These are phyloP conservation scores for Penicillium paxilli DNA, from an alignment of 495 filamentous ascomycete species.

Conservation along the genomic window DNA sequence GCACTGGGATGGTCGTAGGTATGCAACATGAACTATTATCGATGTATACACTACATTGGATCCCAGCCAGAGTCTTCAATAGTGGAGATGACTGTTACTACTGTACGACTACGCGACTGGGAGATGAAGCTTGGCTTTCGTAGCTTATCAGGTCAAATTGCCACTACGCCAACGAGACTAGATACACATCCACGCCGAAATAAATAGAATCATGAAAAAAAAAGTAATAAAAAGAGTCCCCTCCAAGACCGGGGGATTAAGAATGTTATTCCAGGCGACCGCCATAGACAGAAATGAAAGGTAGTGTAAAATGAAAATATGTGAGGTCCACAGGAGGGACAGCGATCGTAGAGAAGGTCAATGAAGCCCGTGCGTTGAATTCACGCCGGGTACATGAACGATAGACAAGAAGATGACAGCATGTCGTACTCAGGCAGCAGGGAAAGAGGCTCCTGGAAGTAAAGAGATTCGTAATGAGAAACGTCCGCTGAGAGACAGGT, in stretches of 20 bases:
- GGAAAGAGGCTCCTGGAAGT: constrained; percentile 25
- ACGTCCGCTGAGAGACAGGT: constrained; percentile 20
- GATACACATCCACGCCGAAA: constrained; percentile 13
- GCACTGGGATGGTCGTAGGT: too few relatives aligned
- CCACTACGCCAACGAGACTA: constrained; percentile 8
- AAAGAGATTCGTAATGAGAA: constrained; percentile 46
- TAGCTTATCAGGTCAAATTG: constrained; percentile 23
- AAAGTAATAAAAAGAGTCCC: constrained; percentile 16
- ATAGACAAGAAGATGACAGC: constrained; percentile 38
- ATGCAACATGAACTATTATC: too few relatives aligned
- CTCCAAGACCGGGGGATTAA: constrained; percentile 24
- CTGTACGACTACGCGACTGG: too few relatives aligned
- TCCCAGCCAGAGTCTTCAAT: too few relatives aligned
- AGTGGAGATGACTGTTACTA: too few relatives aligned
- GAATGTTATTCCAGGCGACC: constrained; percentile 18
- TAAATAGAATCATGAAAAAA: constrained; percentile 19
- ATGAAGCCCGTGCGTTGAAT: constrained; percentile 27
- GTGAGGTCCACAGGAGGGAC: constrained; percentile 16
- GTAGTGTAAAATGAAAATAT: constrained; percentile 7
- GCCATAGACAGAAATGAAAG: constrained; percentile 13
- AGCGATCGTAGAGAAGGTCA: constrained; percentile 33
- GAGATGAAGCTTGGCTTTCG: constrained; percentile 18
- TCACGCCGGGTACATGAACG: constrained; percentile 38
- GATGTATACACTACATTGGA: too few relatives aligned
- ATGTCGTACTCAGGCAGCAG: constrained; percentile 39